Conservation (phyloP, 2,329 filamentous ascomycete genomes). For the Diaporthe batatas region DNA sequence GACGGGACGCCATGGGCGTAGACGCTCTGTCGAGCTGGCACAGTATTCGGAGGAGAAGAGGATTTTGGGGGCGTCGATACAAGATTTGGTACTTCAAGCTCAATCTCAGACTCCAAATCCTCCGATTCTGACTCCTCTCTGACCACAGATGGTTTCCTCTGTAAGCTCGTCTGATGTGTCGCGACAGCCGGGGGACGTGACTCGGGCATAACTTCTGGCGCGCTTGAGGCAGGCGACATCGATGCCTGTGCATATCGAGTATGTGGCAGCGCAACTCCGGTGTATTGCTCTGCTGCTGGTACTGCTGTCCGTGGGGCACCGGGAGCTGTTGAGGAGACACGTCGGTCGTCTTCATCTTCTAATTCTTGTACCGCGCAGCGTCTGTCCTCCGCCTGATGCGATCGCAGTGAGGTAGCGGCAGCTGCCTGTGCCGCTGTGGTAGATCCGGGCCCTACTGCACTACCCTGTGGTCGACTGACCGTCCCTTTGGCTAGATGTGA, state of each 20-base stretch:
- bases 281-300: not conserved
- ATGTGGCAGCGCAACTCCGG: not conserved
- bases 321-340: conserved; percentile 6
- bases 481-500: conserved; percentile 66
- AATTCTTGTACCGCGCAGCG: conserved; percentile 39
- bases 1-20: conserved; percentile 43
- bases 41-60: conserved; percentile 52
- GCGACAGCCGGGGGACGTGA: conserved; percentile 5
- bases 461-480: conserved; percentile 64
- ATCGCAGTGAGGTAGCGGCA: conserved; percentile 37
- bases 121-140: conserved; percentile 54
- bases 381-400: conserved; percentile 44
- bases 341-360: conserved; percentile 38
- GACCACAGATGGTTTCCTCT: conserved; percentile 60
- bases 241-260: not conserved
- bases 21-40: conserved; percentile 51
- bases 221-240: conserved; percentile 39
- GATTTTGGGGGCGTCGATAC: conserved; percentile 44
- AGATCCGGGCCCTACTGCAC: conserved; percentile 54
- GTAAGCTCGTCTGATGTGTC: not conserved
- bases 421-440: conserved; percentile 37
- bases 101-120: conserved; percentile 47
- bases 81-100: conserved; percentile 40
- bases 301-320: conserved; percentile 1
- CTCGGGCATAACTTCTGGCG: conserved; percentile 31